Percentiles rank a stretch among this genome's conserved stretches.
Evolutionary conservation across 768 basidiomycete genomes (phyloP).

Genomic region (Agrocybe pediades): DNA sequence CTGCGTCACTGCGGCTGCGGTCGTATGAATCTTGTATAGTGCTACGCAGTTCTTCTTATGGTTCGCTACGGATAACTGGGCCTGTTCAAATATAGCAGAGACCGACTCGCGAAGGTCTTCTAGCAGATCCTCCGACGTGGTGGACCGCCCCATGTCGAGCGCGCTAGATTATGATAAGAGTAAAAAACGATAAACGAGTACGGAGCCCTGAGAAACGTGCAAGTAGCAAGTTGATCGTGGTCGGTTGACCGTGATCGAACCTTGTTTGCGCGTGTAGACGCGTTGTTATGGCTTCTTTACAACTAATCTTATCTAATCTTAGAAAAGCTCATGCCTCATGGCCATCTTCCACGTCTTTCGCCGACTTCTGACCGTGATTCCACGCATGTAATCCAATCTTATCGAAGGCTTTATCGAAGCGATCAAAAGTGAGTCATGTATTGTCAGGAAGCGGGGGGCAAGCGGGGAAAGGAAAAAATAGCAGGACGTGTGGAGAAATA

Average conservation of each 20-base stretch:
- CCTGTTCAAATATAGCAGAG: conserved; percentile 70
- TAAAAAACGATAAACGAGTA: not conserved
- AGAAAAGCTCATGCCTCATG: too few relatives aligned
- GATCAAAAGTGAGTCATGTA: conserved; percentile 24
- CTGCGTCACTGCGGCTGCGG: conserved; percentile 58
- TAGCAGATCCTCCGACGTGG: conserved; percentile 22
- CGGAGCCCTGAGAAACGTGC: conserved; percentile 19
- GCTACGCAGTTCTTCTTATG: conserved; percentile 93
- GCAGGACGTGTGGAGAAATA: conserved; percentile 7
- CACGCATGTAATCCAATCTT: conserved; percentile 7
- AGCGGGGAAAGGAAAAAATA: conserved; percentile 14
- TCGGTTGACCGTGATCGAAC: conserved; percentile 19
- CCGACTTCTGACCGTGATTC: not conserved
- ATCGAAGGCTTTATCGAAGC: conserved; percentile 11
- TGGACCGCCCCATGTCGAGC: conserved; percentile 24
- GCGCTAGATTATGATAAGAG: not conserved
- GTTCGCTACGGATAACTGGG: conserved; percentile 76
- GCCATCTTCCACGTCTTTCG: too few relatives aligned
- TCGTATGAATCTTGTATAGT: conserved; percentile 79
- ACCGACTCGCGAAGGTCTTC: conserved; percentile 37
- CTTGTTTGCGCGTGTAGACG: conserved; percentile 22
- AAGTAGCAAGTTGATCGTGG: conserved; percentile 8
- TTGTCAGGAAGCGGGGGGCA: conserved; percentile 9
- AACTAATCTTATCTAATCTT: conserved; percentile 15
- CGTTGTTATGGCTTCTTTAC: conserved; percentile 24